Conservation (phyloP, 495 filamentous ascomycete genomes). For the Bombardia bombarda region DNA sequence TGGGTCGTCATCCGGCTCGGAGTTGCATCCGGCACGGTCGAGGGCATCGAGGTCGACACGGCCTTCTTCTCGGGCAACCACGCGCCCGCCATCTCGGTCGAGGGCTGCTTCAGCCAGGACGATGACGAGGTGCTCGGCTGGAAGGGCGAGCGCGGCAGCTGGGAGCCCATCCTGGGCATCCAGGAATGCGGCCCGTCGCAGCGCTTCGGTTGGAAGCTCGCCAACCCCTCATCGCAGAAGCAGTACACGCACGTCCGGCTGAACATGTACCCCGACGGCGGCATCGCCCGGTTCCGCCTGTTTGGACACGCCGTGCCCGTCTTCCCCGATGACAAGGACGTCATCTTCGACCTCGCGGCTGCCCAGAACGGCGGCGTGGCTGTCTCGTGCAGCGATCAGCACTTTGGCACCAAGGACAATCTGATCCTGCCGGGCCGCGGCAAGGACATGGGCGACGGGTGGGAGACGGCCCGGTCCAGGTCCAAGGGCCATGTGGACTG, state of each 20-base stretch:
- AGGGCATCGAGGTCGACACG: slow-evolving; percentile 81
- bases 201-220: slow-evolving; percentile 72
- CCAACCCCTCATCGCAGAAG: slow-evolving; percentile 45
- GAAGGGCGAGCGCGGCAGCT: slow-evolving; percentile 49
- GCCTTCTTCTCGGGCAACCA: slow-evolving; percentile 84
- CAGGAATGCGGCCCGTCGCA: slow-evolving; percentile 68
- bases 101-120: slow-evolving; percentile 60
- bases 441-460: slow-evolving; percentile 89
- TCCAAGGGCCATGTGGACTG: slow-evolving; percentile 76
- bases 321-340: slow-evolving; percentile 51
- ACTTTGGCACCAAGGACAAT: slow-evolving; percentile 79
- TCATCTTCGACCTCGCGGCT: slow-evolving; percentile 73
- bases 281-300: slow-evolving; percentile 79
- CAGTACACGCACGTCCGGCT: slow-evolving; percentile 79
- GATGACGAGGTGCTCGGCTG: slow-evolving; percentile 52
- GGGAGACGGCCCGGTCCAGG: slow-evolving; percentile 81
- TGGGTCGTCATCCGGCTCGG: slow-evolving; percentile 79
- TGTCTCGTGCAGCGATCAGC: slow-evolving; percentile 70
- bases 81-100: slow-evolving; percentile 72
- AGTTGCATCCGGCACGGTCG: slow-evolving; percentile 64
- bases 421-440: slow-evolving; percentile 78
- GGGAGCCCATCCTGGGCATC: slow-evolving; percentile 65
- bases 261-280: slow-evolving; percentile 89
- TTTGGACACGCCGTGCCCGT: slow-evolving; percentile 73
- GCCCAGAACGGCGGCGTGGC: slow-evolving; percentile 76